These are phyloP conservation scores for Claviceps humidiphila DNA, from an alignment of 2,329 filamentous ascomycete species.

Conservation along the genomic window DNA sequence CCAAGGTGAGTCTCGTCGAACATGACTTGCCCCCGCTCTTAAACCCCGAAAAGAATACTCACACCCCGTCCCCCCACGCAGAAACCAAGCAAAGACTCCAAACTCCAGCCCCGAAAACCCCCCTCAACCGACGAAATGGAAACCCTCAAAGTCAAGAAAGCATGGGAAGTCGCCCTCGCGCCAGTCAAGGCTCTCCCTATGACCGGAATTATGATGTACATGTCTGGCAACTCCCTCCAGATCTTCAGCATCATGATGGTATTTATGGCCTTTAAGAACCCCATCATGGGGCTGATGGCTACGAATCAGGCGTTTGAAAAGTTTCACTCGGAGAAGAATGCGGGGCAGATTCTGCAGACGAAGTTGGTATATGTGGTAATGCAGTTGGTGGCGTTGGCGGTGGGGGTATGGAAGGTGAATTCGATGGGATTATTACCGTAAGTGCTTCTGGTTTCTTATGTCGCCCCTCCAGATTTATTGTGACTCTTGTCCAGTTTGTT, in stretches of 20 bases:
- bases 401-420: constrained; percentile 95
- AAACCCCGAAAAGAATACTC: background rate
- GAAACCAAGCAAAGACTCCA: constrained; percentile 39
- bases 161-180: constrained; percentile 90
- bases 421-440: constrained; percentile 89
- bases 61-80: constrained; percentile 11
- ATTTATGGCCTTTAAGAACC: constrained; percentile 96
- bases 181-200: constrained; percentile 92
- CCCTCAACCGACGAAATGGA: constrained; percentile 80
- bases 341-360: constrained; percentile 59
- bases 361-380: constrained; percentile 81
- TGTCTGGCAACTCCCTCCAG: constrained; percentile 95
- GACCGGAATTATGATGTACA: constrained; percentile 99
- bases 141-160: constrained; percentile 93
- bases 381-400: constrained; percentile 68
- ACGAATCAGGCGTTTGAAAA: constrained; percentile 83
- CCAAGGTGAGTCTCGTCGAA: constrained; percentile 35
- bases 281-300: constrained; percentile 67
- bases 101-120: constrained; percentile 44
- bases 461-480: background rate
- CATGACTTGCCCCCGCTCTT: background rate
- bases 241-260: constrained; percentile 99
- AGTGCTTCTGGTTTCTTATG: constrained; percentile 21
- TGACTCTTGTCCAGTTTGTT: background rate
- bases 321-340: constrained; percentile 74